Percentiles rank a stretch among this genome's conserved stretches.
phyloP scores from a whole-genome alignment of 2,329 filamentous ascomycete species.

The Talaromyces sp. region DNA sequence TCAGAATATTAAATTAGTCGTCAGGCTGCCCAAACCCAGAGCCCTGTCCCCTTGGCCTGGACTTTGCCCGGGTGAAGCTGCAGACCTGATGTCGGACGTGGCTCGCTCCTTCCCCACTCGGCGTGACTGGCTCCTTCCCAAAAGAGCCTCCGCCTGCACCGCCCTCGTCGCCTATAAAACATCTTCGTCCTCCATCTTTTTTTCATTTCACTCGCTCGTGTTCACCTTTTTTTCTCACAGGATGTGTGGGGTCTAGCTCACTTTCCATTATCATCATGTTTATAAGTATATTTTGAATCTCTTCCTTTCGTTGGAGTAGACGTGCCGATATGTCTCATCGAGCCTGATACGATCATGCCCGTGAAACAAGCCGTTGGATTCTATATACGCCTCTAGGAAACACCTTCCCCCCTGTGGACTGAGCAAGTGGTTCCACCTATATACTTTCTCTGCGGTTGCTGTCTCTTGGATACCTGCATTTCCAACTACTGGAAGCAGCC shows the following conservation, averaged over 20 bases:
- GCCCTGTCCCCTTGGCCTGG: not conserved
- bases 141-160: slow-evolving; percentile 8
- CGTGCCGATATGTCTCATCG: not conserved
- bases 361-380: not conserved
- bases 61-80: not conserved
- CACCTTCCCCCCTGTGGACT: not conserved
- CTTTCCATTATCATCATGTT: not conserved
- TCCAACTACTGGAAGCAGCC: not conserved
- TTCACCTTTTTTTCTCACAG: not conserved
- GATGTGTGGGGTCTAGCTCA: not conserved
- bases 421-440: not conserved
- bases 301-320: not conserved
- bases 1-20: not conserved
- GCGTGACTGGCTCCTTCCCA: not conserved
- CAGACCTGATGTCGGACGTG: not conserved
- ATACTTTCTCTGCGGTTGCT: not conserved
- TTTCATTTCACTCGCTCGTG: not conserved
- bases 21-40: not conserved
- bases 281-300: not conserved
- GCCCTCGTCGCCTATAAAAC: not conserved
- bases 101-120: slow-evolving; percentile 3
- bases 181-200: not conserved
- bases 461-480: not conserved
- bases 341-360: not conserved
- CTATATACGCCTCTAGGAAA: not conserved